Percentiles rank a stretch among this genome's conserved stretches.
Evolutionary conservation across 345 rosid genomes (phyloP).

Genomic region (Dimocarpus longan): DNA sequence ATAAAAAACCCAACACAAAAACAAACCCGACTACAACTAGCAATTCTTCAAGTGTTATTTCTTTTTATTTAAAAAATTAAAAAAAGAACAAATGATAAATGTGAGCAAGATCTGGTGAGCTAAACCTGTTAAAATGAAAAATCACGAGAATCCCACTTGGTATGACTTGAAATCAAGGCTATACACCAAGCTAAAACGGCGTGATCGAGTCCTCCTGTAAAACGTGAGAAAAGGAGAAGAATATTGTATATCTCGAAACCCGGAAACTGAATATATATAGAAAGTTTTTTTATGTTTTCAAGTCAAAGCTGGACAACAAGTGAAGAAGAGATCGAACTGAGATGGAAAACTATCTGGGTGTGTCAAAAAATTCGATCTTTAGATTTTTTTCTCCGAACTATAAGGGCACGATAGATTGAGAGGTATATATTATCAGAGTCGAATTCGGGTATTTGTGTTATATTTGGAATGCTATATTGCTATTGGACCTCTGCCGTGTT

Average conservation of each 20-base stretch:
- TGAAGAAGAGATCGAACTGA: neutral
- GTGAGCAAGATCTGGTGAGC: constrained; percentile 15
- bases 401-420: neutral
- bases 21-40: neutral
- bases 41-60: neutral
- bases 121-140: neutral
- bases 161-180: constrained; percentile 6
- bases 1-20: neutral
- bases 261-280: neutral
- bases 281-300: neutral
- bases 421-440: neutral
- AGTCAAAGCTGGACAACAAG: constrained; percentile 9
- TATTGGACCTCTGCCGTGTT: neutral
- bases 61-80: too few relatives aligned
- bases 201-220: neutral
- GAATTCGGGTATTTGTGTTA: neutral
- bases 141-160: constrained; percentile 11
- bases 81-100: too few relatives aligned
- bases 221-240: neutral
- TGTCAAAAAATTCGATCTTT: neutral
- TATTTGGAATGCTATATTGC: constrained; percentile 3
- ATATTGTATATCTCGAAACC: neutral
- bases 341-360: neutral
- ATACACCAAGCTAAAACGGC: neutral
- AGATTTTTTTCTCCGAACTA: neutral